Base-by-base conservation (phyloP, 192 early-diverging fungal genomes). In the Obelidium mucronatum region DNA sequence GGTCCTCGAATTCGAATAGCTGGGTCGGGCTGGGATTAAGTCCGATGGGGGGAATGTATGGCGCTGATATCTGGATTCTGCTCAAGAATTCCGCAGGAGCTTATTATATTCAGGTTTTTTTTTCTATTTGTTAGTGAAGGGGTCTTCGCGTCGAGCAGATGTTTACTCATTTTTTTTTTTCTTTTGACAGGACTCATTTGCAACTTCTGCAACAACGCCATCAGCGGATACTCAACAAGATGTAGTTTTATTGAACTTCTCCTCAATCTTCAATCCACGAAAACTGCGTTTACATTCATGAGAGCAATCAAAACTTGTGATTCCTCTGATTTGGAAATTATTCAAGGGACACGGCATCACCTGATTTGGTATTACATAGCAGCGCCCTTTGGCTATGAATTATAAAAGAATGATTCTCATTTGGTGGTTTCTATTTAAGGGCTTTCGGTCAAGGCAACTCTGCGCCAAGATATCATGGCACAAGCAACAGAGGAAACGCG, bases 51-150 rank as follows among this genome's bases (percentile, higher is more conserved):
- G 75, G 75, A 19, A 76, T 76, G 75, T 51, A 31, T 26, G 75
- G 75, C 17, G 65, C 75, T 17, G 75, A 76, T 48, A 53, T 56
- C 6, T 76, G 62, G 64, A 67, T 68, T 37, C 40, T 76, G 36
- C 22, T 8, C 19, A 6, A 66, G 30, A 67, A 76, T 63, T 13
- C 61, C 24, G 4, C 8, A 40, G 55, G 52, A 34, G 33, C 11
- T 35, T 76, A 67, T 66, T 67, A 56, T 40, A 76, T 76, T 17
- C 75, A 76, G 71, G 71, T 73, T 22, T 30, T 11, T 54, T 17
- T 19, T 52, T 15, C 17, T 48, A 2, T 36, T 2, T 36, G 1
- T 28, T 53, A 22, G 67, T n/a, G n/a, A 15, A 11, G 11, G 37
- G 58, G 24, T 60, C 33, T 64, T 60, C 31, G 15, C 33, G 1